Base-by-base conservation (phyloP, 129 eudicot genomes). In the Escallonia herrerae region DNA sequence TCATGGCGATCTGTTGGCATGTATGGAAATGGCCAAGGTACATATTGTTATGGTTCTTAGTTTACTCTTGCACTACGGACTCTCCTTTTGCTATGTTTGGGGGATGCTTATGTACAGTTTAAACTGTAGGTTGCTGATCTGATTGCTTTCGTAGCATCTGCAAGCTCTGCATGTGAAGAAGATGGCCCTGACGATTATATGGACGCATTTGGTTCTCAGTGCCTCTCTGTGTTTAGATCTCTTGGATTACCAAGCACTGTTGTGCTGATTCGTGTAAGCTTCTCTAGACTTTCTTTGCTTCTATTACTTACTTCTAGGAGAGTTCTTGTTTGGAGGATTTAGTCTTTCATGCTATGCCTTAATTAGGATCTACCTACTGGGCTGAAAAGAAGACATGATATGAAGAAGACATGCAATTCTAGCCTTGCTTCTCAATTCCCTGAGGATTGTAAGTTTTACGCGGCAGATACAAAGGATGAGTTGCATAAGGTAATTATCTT, bases 21-120 rank as follows among this genome's bases (percentile, higher is more conserved):
- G 99, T 65, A 78, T 94, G 91, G 99, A 94, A 67, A 89, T 94
- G 99, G 97, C 95, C 61, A 94, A 94, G 99, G 99, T 94, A 84
- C 66, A 56, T 6, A 58, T 42, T n/a, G 49, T 56, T 70, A 42
- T 52, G 62, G 8, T 71, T 79, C 56, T 50, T 57, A 14, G 38
- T 7, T 1, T 8, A 44, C 50, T 13, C 13, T 42, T 77, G 38
- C 37, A 12, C 37, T 54, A 5, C 15, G 4, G 4, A 3, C 22
- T 3, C 0, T 54, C 3, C 58, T 54, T 54, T 54, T 2, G 15
- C 15, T 45, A 22, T 10, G 10, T 63, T 48, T 50, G 45, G 63
- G 45, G 63, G 40, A 48, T 38, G 46, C 15, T 37, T 7, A 33
- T 62, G 22, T 22, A 46, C 58, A 58, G 38, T 68, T 51, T 33